Base-by-base conservation (phyloP, 768 basidiomycete species). In the Podaxis sp. region DNA sequence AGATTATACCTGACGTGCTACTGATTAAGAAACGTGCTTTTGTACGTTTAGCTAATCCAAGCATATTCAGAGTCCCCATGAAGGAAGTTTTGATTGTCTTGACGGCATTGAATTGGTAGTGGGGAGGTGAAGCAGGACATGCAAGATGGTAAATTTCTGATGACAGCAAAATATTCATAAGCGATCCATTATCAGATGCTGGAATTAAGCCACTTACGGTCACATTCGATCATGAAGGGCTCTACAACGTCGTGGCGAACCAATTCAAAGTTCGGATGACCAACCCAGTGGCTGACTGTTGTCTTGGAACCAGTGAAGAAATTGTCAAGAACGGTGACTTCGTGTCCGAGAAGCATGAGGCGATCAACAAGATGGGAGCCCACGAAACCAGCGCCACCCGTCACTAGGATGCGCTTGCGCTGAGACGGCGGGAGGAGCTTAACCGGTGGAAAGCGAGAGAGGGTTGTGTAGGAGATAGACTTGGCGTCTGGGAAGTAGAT, bases 61-160 rank as follows among this genome's bases (percentile, higher is more conserved):
- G 90, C 95, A 98, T 97, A 79, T 99, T 98, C 63, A 98, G 78
- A 4, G 97, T 98, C 48, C 97, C 97, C 83, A 96, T 87, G 78
- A 99, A 99, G 10, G 94, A 96, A 0, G 97, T 98, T 74, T 98
- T 98, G 76, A 98, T 85, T 25, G 97, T 99, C 77, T 99, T 98
- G 63, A 99, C 89, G 9, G 95, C 89, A 76, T 99, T 96, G 74
- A 90, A 95, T 72, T 99, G 97, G 74, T 99, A 98, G 72, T 97
- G 95, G 59, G 93, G 94, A 50, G 95, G 95, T 1, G 95, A 98
- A 21, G 95, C 96, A 18, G 96, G 96, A 73, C 96, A 99, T 1
- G 97, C 97, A 48, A 99, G 85, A 73, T 99, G 96, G 74, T 98
- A 99, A 65, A 99, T 98, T 77, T 98, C 93, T 93, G 66, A 32